Evolutionary conservation across 129 eudicot genomes (phyloP), one percentile per base, ranked within the genome.

Genomic region (Artemisia argyi): DNA sequence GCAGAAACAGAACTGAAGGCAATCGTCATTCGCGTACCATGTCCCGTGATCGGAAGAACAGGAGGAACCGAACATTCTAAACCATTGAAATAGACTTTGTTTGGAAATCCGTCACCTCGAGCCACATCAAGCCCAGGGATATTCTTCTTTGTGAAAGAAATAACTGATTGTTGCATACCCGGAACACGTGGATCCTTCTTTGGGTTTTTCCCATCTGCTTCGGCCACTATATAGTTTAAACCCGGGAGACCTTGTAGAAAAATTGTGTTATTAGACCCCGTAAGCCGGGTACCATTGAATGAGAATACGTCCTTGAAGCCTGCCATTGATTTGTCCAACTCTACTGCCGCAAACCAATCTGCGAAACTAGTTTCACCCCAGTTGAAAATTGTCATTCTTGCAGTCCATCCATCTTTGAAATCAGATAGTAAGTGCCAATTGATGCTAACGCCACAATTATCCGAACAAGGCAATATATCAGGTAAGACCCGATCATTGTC

Each of bases 341-440:
- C 73, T 4, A 85, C 84, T 0, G 83, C 86, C 0, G 86, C 80
- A 6, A 84, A 89, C 96, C 96, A 89, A 68, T 89, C 89, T 0
- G 61, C 83, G 11, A 82, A 73, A 59, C 79, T 76, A 16, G 75
- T 82, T 60, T 86, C 83, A 5, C 86, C 92, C 91, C 91, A 89
- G 28, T 89, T 89, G 81, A 89, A 89, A 35, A 86, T 57, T 4
- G 91, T 89, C 78, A 89, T 84, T 73, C 96, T 86, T 15, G 89
- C 91, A 1, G 84, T 86, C 96, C 96, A 86, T 22, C 96, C 91
- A 0, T 47, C 85, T 61, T 22, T 72, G 69, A 53, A 86, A 77
- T 89, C 91, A 0, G 87, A 71, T 19, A 84, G 79, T 48, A 89
- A 53, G 69, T 89, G 96, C 96, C 96, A 89, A 78, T 89, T 89